phyloP scores from a whole-genome alignment of 208 protist species.

The Strigomonas culicis region DNA sequence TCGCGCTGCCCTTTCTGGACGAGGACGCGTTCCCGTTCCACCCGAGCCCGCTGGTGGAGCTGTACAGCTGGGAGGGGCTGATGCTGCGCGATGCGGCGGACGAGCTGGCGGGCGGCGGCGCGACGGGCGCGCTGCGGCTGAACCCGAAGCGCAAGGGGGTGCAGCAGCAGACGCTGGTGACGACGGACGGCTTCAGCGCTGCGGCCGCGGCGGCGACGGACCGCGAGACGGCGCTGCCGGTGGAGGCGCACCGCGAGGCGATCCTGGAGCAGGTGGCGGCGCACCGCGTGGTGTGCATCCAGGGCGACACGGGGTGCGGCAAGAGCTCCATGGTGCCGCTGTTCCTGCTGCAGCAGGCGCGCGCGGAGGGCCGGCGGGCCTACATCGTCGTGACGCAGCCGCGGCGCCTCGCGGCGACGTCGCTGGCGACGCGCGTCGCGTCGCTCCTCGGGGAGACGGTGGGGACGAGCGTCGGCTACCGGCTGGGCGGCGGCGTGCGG shows the following conservation, averaged over 20 bases:
- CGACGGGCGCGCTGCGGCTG: background rate
- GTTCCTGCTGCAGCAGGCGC: conserved; percentile 27
- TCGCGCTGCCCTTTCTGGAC: background rate
- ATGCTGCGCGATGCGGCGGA: conserved; percentile 11
- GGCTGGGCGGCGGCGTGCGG: conserved; percentile 43
- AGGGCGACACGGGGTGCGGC: conserved; percentile 33
- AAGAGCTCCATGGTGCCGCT: conserved; percentile 37
- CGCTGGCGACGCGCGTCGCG: conserved; percentile 27
- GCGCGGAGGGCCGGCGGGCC: background rate
- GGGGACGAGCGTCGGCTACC: conserved; percentile 30
- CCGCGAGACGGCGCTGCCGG: conserved; percentile 7
- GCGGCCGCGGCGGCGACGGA: background rate
- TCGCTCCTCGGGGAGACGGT: conserved; percentile 19
- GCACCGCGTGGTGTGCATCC: conserved; percentile 25
- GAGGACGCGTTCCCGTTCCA: background rate
- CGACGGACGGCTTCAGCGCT: conserved; percentile 1
- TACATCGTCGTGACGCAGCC: conserved; percentile 44
- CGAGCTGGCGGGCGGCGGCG: conserved; percentile 9
- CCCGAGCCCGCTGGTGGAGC: conserved; percentile 9
- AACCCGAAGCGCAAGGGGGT: background rate
- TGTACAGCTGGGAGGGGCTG: conserved; percentile 8
- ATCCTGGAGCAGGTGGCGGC: conserved; percentile 6
- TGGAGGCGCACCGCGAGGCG: conserved; percentile 13
- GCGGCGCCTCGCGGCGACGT: conserved; percentile 32
- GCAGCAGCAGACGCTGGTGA: conserved; percentile 1